Conservation (phyloP, 2,329 filamentous ascomycete genomes). For the Emergomyces pasteurianus region DNA sequence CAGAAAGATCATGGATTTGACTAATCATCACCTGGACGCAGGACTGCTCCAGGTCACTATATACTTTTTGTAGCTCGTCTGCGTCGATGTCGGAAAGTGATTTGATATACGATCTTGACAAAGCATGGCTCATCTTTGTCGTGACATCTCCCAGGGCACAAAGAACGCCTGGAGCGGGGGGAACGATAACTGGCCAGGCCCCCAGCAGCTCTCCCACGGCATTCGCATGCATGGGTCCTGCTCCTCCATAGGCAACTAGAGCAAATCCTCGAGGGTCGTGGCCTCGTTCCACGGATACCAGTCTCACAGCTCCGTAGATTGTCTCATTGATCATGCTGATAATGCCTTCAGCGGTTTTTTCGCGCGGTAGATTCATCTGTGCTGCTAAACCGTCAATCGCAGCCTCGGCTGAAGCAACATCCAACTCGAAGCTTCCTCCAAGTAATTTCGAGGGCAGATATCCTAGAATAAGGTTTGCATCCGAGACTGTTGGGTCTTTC, state of each 20-base stretch:
- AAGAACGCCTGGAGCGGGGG: slow-evolving; percentile 33
- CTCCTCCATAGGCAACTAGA: slow-evolving; percentile 40
- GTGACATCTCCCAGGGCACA: slow-evolving; percentile 41
- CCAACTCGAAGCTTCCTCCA: slow-evolving; percentile 35
- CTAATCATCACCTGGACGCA: slow-evolving; percentile 29
- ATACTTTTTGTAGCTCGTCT: slow-evolving; percentile 21
- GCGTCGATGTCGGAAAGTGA: slow-evolving; percentile 26
- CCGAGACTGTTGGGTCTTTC: slow-evolving; percentile 34
- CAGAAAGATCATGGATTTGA: slow-evolving; percentile 21
- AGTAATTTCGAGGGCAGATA: slow-evolving; percentile 37
- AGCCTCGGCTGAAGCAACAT: slow-evolving; percentile 30
- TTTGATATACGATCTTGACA: slow-evolving; percentile 36
- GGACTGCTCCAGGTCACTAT: slow-evolving; percentile 25
- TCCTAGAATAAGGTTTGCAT: slow-evolving; percentile 38
- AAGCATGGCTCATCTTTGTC: slow-evolving; percentile 38
- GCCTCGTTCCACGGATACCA: slow-evolving; percentile 42
- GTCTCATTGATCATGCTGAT: slow-evolving; percentile 40
- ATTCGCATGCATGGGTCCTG: slow-evolving; percentile 41
- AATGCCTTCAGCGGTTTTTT: slow-evolving; percentile 37
- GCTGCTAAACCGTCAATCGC: slow-evolving; percentile 34
- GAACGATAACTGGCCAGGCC: slow-evolving; percentile 42
- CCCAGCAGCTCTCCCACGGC: slow-evolving; percentile 39
- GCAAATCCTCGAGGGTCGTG: slow-evolving; percentile 41
- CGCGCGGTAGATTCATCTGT: slow-evolving; percentile 34
- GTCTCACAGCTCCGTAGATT: slow-evolving; percentile 40